These are phyloP conservation scores for Homolaphlyctis polyrhiza DNA, from an alignment of 371 early-diverging fungal species.

Conservation along the genomic window DNA sequence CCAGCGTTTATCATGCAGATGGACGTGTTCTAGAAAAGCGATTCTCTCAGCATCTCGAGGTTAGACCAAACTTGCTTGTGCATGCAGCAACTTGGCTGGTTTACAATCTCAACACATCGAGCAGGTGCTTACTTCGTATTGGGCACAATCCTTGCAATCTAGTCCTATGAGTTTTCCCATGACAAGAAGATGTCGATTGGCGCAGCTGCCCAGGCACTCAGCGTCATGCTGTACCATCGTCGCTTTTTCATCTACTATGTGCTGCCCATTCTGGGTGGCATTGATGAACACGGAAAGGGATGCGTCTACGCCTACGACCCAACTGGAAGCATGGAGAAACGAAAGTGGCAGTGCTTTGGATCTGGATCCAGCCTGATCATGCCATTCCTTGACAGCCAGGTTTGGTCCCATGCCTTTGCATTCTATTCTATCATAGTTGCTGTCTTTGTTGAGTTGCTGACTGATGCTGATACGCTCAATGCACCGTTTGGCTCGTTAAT, in stretches of 20 bases:
- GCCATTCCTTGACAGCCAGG: slow-evolving; percentile 98
- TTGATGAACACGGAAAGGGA: slow-evolving; percentile 88
- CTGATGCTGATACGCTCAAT: background rate
- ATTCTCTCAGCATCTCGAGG: slow-evolving; percentile 85
- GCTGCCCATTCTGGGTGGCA: slow-evolving; percentile 87
- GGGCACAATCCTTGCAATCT: too few species aligned
- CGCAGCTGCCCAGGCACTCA: slow-evolving; percentile 93
- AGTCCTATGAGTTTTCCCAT: slow-evolving; percentile 91
- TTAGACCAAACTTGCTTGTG: slow-evolving; percentile 21
- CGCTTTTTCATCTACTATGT: slow-evolving; percentile 99
- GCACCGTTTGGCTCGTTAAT: background rate
- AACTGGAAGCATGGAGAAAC: slow-evolving; percentile 91
- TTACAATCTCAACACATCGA: background rate
- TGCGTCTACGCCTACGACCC: slow-evolving; percentile 95
- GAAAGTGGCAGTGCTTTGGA: slow-evolving; percentile 78
- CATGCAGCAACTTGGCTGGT: too few species aligned
- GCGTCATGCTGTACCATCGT: slow-evolving; percentile 87
- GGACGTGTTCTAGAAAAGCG: slow-evolving; percentile 79
- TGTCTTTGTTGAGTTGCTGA: background rate
- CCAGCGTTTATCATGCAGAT: slow-evolving; percentile 96
- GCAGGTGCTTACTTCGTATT: background rate
- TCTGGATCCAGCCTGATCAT: slow-evolving; percentile 91
- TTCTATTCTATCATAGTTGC: background rate
- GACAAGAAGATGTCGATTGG: slow-evolving; percentile 81
- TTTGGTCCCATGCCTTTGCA: slow-evolving; percentile 25